Conservation (phyloP, 768 basidiomycete species). For the Boletus subparvulus region DNA sequence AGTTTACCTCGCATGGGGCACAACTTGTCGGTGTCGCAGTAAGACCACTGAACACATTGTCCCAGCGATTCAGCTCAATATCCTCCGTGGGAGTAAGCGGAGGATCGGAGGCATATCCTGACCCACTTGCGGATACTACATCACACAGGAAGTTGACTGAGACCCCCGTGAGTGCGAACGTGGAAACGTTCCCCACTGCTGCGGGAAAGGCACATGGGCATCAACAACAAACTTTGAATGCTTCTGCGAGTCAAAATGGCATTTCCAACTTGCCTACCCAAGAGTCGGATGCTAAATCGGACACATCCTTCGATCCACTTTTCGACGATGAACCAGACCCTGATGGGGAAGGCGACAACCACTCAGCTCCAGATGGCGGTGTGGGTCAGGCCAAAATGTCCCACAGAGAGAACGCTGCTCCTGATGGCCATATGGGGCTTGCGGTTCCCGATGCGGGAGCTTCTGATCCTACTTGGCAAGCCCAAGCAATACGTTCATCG, state of each 20-base stretch:
- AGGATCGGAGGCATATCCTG: conserved; percentile 20
- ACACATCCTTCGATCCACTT: conserved; percentile 81
- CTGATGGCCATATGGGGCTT: conserved; percentile 21
- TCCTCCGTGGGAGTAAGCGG: conserved; percentile 26
- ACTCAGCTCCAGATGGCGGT: conserved; percentile 14
- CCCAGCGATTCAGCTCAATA: conserved; percentile 29
- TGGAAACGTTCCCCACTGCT: conserved; percentile 21
- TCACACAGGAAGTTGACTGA: conserved; percentile 13
- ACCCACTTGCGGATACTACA: conserved; percentile 1
- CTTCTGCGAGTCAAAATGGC: conserved; percentile 25
- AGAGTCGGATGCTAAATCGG: conserved; percentile 68
- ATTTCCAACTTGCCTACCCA: conserved; percentile 26
- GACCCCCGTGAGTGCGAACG: conserved; percentile 19
- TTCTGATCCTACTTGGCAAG: conserved; percentile 20
- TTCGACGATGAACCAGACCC: conserved; percentile 84
- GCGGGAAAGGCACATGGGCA: conserved; percentile 21
- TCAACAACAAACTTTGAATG: conserved; percentile 13
- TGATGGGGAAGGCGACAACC: conserved; percentile 43
- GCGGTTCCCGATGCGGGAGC: conserved; percentile 30
- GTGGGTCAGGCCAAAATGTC: conserved; percentile 16
- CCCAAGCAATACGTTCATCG: conserved; percentile 27
- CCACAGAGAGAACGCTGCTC: conserved; percentile 14
- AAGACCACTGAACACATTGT: conserved; percentile 54
- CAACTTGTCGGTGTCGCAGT: conserved; percentile 83
- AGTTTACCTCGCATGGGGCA: conserved; percentile 77